Percentiles rank a stretch among this genome's conserved stretches.
Evolutionary conservation across 495 filamentous ascomycete species (phyloP).

Genomic region (Aspergillus baeticus): DNA sequence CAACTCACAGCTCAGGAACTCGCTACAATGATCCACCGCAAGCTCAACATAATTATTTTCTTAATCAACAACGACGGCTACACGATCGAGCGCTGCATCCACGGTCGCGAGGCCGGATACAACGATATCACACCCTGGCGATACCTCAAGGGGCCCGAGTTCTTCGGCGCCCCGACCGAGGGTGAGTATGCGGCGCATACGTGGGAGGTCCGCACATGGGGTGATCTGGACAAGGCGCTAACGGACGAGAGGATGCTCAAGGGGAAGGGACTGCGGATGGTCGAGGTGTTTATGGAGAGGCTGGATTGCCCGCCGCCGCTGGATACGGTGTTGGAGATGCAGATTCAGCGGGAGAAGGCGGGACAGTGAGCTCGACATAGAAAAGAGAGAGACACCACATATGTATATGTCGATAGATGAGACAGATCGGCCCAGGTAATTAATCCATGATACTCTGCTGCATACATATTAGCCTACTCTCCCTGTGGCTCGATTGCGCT

Average conservation of each 20-base stretch:
- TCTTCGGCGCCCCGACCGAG: slow-evolving; percentile 31
- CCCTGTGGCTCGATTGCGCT: too few relatives aligned
- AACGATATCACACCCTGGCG: slow-evolving; percentile 69
- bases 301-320: slow-evolving; percentile 27
- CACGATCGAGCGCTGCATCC: slow-evolving; percentile 70
- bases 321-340: slow-evolving; percentile 8
- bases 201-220: slow-evolving; percentile 18
- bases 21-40: slow-evolving; percentile 67
- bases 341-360: slow-evolving; percentile 14
- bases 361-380: neutral
- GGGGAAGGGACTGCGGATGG: slow-evolving; percentile 36
- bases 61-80: slow-evolving; percentile 73
- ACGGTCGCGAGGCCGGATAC: slow-evolving; percentile 65
- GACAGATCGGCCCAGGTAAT: too few relatives aligned
- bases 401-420: too few relatives aligned
- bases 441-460: too few relatives aligned
- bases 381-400: too few relatives aligned
- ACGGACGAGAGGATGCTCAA: slow-evolving; percentile 22
- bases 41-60: slow-evolving; percentile 67
- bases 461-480: too few relatives aligned
- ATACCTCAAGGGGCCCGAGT: slow-evolving; percentile 38
- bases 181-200: slow-evolving; percentile 14
- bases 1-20: slow-evolving; percentile 77
- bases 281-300: slow-evolving; percentile 32
- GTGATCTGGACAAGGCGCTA: slow-evolving; percentile 12